Evolutionary conservation across 1,284 basidiomycete species (phyloP).

Genomic region (Cystobasidium sp.): DNA sequence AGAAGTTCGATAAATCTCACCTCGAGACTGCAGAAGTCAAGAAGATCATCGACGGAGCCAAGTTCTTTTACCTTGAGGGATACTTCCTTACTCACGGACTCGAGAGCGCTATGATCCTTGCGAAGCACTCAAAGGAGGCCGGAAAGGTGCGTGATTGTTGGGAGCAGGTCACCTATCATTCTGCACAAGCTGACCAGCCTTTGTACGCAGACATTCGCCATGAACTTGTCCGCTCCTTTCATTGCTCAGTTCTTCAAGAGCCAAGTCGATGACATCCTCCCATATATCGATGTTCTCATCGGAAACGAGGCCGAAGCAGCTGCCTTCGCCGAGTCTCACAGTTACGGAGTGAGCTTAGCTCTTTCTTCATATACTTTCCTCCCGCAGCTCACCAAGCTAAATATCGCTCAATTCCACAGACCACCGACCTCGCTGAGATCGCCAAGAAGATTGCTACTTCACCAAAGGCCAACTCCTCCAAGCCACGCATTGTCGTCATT

Average conservation of each 20-base stretch:
- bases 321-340: constrained; percentile 75
- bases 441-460: constrained; percentile 73
- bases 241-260: constrained; percentile 91
- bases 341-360: constrained; percentile 59
- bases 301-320: constrained; percentile 95
- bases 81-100: constrained; percentile 96
- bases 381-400: not conserved
- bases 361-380: no score
- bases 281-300: constrained; percentile 83
- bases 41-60: constrained; percentile 75
- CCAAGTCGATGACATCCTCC: constrained; percentile 77
- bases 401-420: constrained; percentile 52
- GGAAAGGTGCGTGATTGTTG: constrained; percentile 70
- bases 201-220: constrained; percentile 69
- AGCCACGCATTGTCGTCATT: constrained; percentile 81
- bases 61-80: constrained; percentile 92
- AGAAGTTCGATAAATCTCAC: constrained; percentile 82
- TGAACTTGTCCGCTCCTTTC: constrained; percentile 98
- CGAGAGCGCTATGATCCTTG: constrained; percentile 73
- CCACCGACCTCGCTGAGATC: constrained; percentile 69
- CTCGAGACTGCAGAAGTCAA: constrained; percentile 77
- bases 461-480: constrained; percentile 69
- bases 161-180: not conserved
- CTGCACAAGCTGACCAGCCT: not conserved
- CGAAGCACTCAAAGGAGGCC: constrained; percentile 75